These are phyloP conservation scores for Areca catechu DNA, from an alignment of 176 grass and related monocot species.

Conservation along the genomic window DNA sequence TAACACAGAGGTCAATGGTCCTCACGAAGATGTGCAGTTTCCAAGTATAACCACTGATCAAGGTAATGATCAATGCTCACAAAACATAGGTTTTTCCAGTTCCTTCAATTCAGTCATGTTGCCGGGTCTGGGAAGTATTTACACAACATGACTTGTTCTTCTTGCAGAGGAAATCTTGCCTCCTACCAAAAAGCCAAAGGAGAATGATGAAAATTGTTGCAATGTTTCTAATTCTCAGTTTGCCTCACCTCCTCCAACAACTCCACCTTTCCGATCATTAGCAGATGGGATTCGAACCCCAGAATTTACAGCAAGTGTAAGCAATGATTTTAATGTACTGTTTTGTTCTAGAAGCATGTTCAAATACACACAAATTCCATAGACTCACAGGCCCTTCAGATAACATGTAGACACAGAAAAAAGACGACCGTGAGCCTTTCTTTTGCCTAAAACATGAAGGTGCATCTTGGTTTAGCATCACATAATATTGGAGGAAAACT, in stretches of 20 bases:
- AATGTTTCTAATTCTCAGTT: constrained; percentile 31
- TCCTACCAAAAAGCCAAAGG: constrained; percentile 22
- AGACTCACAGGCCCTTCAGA: no score
- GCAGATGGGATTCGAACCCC: constrained; percentile 58
- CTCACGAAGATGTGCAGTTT: constrained; percentile 21
- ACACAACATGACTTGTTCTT: constrained; percentile 2
- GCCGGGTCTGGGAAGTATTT: neutral
- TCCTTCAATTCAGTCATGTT: constrained; percentile 7
- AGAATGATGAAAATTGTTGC: constrained; percentile 7
- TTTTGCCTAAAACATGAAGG: no score
- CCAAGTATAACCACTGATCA: constrained; percentile 26
- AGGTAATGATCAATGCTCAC: constrained; percentile 45
- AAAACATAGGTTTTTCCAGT: constrained; percentile 12
- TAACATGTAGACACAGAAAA: no score
- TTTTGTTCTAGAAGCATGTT: neutral
- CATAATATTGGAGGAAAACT: neutral
- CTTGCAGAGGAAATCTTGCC: constrained; percentile 24
- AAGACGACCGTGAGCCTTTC: no score
- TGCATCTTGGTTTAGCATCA: neutral
- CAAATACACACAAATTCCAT: no score
- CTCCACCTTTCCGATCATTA: constrained; percentile 57
- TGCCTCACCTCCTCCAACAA: constrained; percentile 54
- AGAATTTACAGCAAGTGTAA: constrained; percentile 95
- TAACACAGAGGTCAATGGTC: constrained; percentile 8
- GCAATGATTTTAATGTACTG: constrained; percentile 1